Conservation (phyloP, 202 grass and related monocot species). For the Setaria viridis region DNA sequence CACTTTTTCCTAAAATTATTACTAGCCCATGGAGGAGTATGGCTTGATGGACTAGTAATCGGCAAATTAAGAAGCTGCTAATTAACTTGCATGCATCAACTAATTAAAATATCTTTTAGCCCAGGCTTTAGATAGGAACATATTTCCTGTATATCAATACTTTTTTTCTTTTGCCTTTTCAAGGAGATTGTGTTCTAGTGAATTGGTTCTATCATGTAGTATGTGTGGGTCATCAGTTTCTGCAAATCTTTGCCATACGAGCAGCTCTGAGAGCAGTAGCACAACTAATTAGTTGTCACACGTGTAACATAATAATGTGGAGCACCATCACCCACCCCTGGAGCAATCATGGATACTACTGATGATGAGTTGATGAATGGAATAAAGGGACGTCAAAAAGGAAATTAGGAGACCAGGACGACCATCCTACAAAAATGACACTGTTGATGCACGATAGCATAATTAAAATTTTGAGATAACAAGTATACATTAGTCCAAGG, state of each 20-base stretch:
- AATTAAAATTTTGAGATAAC: neutral
- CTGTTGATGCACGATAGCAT: neutral
- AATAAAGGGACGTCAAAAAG: conserved; percentile 22
- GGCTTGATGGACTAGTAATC: neutral
- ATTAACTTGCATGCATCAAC: neutral
- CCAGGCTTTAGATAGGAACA: neutral
- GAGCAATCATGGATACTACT: conserved; percentile 44
- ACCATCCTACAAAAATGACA: neutral
- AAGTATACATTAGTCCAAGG: neutral
- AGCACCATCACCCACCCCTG: conserved; percentile 47
- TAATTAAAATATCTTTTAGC: neutral
- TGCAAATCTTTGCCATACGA: neutral
- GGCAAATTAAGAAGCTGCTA: neutral
- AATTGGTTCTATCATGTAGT: neutral
- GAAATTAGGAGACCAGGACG: conserved; percentile 6
- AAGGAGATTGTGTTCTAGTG: neutral
- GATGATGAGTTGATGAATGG: conserved; percentile 19
- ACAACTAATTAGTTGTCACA: conserved; percentile 48
- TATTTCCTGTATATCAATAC: neutral
- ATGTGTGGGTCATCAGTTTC: neutral
- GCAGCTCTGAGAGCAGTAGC: conserved; percentile 17
- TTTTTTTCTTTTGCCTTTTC: neutral
- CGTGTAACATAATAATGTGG: conserved; percentile 54
- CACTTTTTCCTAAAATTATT: neutral
- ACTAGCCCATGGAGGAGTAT: neutral